These are phyloP conservation scores for Cardiosporidium cionae DNA, from an alignment of 169 alveolate genomes.

Conservation along the genomic window DNA sequence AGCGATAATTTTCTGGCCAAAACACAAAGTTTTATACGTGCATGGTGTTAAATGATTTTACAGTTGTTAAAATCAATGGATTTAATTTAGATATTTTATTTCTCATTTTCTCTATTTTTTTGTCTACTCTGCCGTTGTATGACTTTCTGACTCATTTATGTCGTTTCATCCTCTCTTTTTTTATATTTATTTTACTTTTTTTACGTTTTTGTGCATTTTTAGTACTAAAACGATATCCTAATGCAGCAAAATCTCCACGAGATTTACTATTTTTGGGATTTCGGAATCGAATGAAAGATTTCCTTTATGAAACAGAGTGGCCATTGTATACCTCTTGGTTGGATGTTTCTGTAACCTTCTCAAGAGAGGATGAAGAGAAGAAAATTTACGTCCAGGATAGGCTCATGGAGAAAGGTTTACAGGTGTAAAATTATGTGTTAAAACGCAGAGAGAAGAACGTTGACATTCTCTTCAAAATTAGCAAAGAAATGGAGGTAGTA, in stretches of 20 bases:
- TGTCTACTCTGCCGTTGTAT: too few relatives aligned
- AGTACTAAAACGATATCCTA: neutral
- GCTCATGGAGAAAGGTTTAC: too few relatives aligned
- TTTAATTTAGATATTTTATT: neutral
- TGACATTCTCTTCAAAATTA: too few relatives aligned
- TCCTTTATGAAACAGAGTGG: conserved; percentile 16
- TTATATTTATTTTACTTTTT: neutral
- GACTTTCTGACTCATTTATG: too few relatives aligned
- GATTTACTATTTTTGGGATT: conserved; percentile 14
- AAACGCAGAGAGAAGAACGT: too few relatives aligned
- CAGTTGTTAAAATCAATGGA: neutral
- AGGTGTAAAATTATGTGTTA: too few relatives aligned
- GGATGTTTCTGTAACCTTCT: conserved; percentile 3
- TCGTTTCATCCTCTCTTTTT: neutral
- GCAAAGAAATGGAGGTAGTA: too few relatives aligned
- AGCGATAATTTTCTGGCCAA: too few relatives aligned
- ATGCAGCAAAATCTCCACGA: neutral
- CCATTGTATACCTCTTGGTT: neutral
- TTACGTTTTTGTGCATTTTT: neutral
- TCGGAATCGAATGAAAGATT: neutral
- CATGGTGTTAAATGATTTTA: too few relatives aligned
- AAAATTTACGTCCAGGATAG: neutral
- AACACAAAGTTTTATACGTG: too few relatives aligned
- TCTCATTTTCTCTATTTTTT: neutral
- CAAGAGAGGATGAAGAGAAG: conserved; percentile 6